phyloP scores from a whole-genome alignment of 2,329 filamentous ascomycete species.

The Epichloe glyceriae region DNA sequence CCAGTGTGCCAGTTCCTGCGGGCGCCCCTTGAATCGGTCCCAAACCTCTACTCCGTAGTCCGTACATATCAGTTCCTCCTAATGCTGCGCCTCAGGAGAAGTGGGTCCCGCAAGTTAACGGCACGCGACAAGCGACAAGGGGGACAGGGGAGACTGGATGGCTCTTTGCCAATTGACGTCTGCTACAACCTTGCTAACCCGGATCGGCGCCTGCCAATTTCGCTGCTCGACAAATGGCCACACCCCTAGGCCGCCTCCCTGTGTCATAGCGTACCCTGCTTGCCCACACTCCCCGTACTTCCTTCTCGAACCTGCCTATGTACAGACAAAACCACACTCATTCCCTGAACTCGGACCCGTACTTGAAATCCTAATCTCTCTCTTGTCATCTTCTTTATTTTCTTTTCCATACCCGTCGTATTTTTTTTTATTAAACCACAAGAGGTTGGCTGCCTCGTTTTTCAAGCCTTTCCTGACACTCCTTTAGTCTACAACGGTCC shows the following conservation, averaged over 20 bases:
- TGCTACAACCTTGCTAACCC: background rate
- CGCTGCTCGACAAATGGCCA: background rate
- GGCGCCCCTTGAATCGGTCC: no score
- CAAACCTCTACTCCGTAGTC: no score
- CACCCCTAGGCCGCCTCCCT: background rate
- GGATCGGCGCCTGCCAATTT: conserved; percentile 2
- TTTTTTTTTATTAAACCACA: background rate
- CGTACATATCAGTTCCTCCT: no score
- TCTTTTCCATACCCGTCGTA: background rate
- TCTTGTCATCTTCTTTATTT: background rate
- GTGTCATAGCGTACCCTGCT: background rate
- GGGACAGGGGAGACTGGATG: background rate
- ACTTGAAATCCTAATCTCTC: background rate
- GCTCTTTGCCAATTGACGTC: background rate
- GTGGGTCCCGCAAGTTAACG: no score
- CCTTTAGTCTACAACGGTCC: background rate
- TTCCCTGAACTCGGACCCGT: background rate
- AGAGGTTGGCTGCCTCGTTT: conserved; percentile 7
- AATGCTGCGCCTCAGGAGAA: no score
- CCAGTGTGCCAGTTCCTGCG: no score
- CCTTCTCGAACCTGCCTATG: background rate
- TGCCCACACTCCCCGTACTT: background rate
- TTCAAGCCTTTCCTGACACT: conserved; percentile 7
- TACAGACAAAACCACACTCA: conserved; percentile 3
- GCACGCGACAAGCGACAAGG: background rate